Conservation (phyloP, 352 stramenopile species). For the Phytopythium boreale region DNA sequence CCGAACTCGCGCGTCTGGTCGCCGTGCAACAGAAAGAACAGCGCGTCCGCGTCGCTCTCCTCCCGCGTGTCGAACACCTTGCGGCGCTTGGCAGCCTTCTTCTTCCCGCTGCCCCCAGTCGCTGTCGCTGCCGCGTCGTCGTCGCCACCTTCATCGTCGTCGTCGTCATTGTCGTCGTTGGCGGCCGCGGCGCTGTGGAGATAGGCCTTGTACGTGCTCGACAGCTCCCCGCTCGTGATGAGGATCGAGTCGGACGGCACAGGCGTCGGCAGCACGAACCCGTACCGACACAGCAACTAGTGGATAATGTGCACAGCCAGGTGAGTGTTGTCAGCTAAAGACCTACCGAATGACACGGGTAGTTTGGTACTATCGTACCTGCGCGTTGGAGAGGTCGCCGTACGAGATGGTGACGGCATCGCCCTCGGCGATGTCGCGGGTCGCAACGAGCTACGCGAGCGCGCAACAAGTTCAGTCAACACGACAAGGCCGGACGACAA, state of each 20-base stretch:
- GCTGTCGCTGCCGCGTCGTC: constrained; percentile 7
- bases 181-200: constrained; percentile 21
- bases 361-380: no score
- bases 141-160: constrained; percentile 22
- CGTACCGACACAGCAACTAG: constrained; percentile 66
- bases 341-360: no score
- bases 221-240: constrained; percentile 43
- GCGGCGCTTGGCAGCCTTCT: constrained; percentile 38
- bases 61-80: constrained; percentile 31
- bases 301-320: constrained; percentile 3
- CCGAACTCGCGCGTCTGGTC: constrained; percentile 54
- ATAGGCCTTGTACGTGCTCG: constrained; percentile 32
- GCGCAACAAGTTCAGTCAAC: not conserved
- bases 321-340: not conserved
- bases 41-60: constrained; percentile 15
- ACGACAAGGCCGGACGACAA: not conserved
- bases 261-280: constrained; percentile 48
- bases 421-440: constrained; percentile 37
- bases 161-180: constrained; percentile 22
- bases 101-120: constrained; percentile 13
- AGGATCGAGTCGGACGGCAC: constrained; percentile 50
- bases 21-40: constrained; percentile 57
- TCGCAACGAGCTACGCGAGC: constrained; percentile 35
- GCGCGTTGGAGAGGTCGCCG: constrained; percentile 63
- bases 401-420: constrained; percentile 71